A percentile compares a stretch with the other conserved stretches of the same genome.
These are phyloP conservation scores for Salix viminalis DNA, from an alignment of 345 rosid genomes.

Conservation along the genomic window DNA sequence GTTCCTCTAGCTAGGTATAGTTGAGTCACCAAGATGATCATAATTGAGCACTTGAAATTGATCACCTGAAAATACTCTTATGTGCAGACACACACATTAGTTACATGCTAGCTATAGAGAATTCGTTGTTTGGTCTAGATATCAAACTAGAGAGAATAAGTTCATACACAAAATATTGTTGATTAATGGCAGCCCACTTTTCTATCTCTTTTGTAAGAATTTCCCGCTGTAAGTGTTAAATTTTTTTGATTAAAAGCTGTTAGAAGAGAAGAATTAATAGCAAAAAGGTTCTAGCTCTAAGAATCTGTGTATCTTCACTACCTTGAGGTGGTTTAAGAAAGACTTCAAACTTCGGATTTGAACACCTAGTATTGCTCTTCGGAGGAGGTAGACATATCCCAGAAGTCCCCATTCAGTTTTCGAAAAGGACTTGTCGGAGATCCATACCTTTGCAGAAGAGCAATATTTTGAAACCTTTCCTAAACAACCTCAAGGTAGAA, in stretches of 20 bases:
- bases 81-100: background rate
- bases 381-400: slow-evolving; percentile 53
- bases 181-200: background rate
- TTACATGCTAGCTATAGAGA: background rate
- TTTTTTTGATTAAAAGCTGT: background rate
- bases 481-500: slow-evolving; percentile 50
- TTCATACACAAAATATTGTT: background rate
- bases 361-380: slow-evolving; percentile 75
- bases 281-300: slow-evolving; percentile 15
- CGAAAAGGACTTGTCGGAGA: slow-evolving; percentile 55
- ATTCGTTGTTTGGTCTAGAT: background rate
- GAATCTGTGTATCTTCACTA: slow-evolving; percentile 65
- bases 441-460: slow-evolving; percentile 42
- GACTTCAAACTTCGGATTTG: slow-evolving; percentile 39
- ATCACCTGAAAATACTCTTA: background rate
- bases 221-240: background rate
- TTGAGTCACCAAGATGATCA: background rate
- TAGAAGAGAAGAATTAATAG: background rate
- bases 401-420: slow-evolving; percentile 70
- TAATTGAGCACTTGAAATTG: background rate
- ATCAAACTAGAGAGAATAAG: background rate
- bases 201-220: background rate
- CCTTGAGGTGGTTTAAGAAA: slow-evolving; percentile 51
- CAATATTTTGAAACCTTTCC: slow-evolving; percentile 53
- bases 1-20: background rate